A percentile compares a stretch with the other conserved stretches of the same genome.
phyloP scores from a whole-genome alignment of 257 asterid species.

The Scutellaria galericulata region DNA sequence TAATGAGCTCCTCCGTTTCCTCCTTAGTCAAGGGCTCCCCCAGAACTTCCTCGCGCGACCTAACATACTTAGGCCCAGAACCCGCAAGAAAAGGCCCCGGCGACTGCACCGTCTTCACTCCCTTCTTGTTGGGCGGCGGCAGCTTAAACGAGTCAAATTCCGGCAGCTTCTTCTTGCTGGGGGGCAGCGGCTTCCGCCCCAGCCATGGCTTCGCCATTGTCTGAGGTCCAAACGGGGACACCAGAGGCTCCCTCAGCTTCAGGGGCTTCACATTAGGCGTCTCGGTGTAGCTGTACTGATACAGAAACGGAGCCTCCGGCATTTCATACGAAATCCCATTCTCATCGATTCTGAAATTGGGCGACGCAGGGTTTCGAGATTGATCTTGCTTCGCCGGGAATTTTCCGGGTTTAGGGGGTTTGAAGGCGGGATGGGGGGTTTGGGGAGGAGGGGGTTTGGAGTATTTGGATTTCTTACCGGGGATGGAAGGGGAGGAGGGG shows the following conservation, averaged over 20 bases:
- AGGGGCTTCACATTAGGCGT: constrained; percentile 85
- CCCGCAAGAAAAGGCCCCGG: constrained; percentile 91
- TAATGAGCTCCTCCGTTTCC: constrained; percentile 64
- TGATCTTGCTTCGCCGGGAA: constrained; percentile 36
- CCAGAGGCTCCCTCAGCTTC: constrained; percentile 80
- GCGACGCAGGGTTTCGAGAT: constrained; percentile 22
- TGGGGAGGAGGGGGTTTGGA: constrained; percentile 45
- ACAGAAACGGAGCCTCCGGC: constrained; percentile 82
- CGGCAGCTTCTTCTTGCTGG: constrained; percentile 79
- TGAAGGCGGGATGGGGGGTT: constrained; percentile 65
- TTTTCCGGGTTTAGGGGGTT: constrained; percentile 43
- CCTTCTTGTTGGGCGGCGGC: constrained; percentile 85
- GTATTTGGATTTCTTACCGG: constrained; percentile 82
- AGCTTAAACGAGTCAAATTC: constrained; percentile 86
- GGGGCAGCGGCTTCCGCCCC: constrained; percentile 79
- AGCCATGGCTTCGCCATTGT: constrained; percentile 90
- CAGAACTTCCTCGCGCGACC: constrained; percentile 70
- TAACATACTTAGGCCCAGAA: constrained; percentile 77
- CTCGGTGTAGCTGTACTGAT: constrained; percentile 96
- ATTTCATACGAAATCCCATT: constrained; percentile 75
- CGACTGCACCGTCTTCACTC: constrained; percentile 94
- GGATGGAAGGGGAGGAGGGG: constrained; percentile 86
- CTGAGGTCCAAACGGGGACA: constrained; percentile 83
- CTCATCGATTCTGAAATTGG: constrained; percentile 64
- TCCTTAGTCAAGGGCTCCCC: constrained; percentile 83